Evolutionary conservation across 768 basidiomycete species (phyloP).

Genomic region (Steccherinum ochraceum): DNA sequence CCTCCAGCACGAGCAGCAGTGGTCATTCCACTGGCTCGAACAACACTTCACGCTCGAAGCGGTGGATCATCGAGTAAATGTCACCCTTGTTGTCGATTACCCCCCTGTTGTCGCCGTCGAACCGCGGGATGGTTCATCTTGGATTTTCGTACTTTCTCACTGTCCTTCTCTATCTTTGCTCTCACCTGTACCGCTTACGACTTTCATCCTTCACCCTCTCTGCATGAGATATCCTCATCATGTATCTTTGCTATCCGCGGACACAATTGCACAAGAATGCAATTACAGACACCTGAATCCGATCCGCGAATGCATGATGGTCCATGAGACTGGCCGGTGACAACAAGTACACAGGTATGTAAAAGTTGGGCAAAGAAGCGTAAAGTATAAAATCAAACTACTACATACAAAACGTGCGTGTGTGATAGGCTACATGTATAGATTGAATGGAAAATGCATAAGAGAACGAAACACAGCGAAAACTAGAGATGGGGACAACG

Average conservation of each 20-base stretch:
- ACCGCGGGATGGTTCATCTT: conserved; percentile 9
- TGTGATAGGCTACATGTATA: conserved; percentile 5
- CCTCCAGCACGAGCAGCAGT: conserved; percentile 1
- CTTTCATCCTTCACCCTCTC: no score
- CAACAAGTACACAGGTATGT: no score
- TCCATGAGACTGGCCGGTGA: no score
- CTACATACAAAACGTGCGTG: conserved; percentile 3
- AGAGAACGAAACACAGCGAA: neutral
- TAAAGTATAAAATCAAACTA: conserved; percentile 1
- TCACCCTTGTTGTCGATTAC: no score
- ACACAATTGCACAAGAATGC: no score
- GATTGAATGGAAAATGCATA: neutral
- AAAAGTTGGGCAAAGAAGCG: no score
- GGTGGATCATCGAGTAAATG: conserved; percentile 41
- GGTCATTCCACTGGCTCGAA: conserved; percentile 20
- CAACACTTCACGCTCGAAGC: conserved; percentile 21
- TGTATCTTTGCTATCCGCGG: no score
- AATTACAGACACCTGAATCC: no score
- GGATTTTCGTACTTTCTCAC: conserved; percentile 1
- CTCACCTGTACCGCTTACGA: no score
- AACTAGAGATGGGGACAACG: no score
- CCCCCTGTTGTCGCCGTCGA: neutral
- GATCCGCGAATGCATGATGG: no score
- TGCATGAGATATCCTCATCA: no score
- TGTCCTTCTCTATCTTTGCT: conserved; percentile 1